Percentiles rank a stretch among this genome's conserved stretches.
These are phyloP conservation scores for Oryza australiensis DNA, from an alignment of 176 grass and related monocot genomes.

Conservation along the genomic window DNA sequence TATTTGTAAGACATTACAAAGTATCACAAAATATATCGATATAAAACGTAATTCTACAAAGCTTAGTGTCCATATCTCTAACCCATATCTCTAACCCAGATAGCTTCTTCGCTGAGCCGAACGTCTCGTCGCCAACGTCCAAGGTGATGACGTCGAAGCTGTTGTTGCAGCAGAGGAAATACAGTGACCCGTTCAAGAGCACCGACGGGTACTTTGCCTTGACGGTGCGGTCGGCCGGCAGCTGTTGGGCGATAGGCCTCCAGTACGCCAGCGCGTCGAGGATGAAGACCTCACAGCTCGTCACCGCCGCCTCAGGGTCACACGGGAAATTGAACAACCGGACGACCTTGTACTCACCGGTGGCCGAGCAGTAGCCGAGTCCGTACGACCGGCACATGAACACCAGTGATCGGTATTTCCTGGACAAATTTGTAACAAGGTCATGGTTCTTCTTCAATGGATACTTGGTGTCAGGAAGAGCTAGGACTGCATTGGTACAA, in stretches of 20 bases:
- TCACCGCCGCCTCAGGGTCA: too few species aligned
- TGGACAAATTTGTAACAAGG: too few species aligned
- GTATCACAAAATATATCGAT: too few species aligned
- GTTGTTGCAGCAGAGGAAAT: background rate
- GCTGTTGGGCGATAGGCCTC: background rate
- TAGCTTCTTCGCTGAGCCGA: conserved; percentile 20
- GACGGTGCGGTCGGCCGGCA: background rate
- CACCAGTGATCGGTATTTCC: too few species aligned
- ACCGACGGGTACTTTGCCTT: background rate
- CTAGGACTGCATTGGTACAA: background rate
- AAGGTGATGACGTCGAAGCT: conserved; percentile 18
- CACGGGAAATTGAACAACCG: background rate
- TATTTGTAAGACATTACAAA: too few species aligned
- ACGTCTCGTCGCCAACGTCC: conserved; percentile 8
- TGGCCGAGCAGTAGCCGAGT: conserved; percentile 22
- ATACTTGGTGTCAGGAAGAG: background rate
- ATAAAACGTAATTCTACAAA: too few species aligned
- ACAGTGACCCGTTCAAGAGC: conserved; percentile 9
- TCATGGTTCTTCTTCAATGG: conserved; percentile 10
- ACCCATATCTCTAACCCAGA: too few species aligned
- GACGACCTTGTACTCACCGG: background rate
- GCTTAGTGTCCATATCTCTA: too few species aligned
- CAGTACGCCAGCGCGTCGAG: conserved; percentile 14
- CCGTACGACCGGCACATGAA: background rate
- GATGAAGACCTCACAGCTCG: conserved; percentile 21